These are phyloP conservation scores for Avena insularis DNA, from an alignment of 176 grass and related monocot genomes.

Conservation along the genomic window DNA sequence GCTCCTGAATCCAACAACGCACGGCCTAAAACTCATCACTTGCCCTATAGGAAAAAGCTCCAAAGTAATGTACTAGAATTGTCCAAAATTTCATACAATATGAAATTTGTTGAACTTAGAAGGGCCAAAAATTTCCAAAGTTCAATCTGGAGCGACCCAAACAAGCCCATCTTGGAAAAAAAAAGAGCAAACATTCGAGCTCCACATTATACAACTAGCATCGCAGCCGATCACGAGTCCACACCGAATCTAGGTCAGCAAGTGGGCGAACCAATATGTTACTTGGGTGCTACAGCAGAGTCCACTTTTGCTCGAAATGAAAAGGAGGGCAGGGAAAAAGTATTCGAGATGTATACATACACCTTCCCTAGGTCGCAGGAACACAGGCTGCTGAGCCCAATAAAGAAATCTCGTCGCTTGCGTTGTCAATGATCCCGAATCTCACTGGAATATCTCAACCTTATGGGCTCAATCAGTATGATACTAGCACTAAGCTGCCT, in stretches of 20 bases:
- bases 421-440: slow-evolving; percentile 48
- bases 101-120: too few relatives aligned
- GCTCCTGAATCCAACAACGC: too few relatives aligned
- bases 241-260: slow-evolving; percentile 42
- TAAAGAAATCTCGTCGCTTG: neutral
- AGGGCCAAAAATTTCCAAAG: too few relatives aligned
- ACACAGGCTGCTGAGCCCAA: slow-evolving; percentile 6
- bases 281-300: slow-evolving; percentile 23
- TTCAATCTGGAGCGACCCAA: neutral
- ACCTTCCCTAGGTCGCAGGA: neutral
- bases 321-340: slow-evolving; percentile 30
- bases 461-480: slow-evolving; percentile 50
- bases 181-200: neutral
- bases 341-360: too few relatives aligned
- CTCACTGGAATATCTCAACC: slow-evolving; percentile 42
- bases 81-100: too few relatives aligned
- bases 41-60: too few relatives aligned
- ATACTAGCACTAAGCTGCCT: neutral
- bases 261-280: slow-evolving; percentile 46
- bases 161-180: slow-evolving; percentile 6
- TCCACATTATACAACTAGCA: slow-evolving; percentile 22
- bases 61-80: too few relatives aligned
- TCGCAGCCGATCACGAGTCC: slow-evolving; percentile 28
- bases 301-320: slow-evolving; percentile 33
- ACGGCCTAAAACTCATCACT: too few relatives aligned